Conservation (phyloP, 2,329 filamentous ascomycete genomes). For the Aspergillus quadrilineatus region DNA sequence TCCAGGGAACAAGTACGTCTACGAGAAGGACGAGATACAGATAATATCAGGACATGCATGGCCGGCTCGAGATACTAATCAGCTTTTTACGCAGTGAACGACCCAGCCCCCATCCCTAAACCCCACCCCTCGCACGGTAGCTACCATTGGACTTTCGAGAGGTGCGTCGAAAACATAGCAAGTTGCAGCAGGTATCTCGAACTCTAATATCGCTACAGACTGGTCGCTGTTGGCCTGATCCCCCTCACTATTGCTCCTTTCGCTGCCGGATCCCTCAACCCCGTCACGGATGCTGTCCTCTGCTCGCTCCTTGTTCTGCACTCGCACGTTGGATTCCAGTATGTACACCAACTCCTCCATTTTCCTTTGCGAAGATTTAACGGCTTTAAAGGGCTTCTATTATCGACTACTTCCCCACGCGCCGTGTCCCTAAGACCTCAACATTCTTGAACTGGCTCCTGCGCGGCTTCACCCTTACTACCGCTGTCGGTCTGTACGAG, state of each 20-base stretch:
- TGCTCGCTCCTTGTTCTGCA: slow-evolving; percentile 82
- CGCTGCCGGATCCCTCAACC: slow-evolving; percentile 87
- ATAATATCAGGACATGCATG: neutral
- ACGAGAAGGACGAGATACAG: neutral
- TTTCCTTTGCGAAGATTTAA: slow-evolving; percentile 4
- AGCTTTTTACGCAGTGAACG: slow-evolving; percentile 65
- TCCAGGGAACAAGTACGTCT: slow-evolving; percentile 70
- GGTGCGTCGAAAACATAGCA: slow-evolving; percentile 43
- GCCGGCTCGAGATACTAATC: slow-evolving; percentile 17
- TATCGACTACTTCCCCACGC: slow-evolving; percentile 83
- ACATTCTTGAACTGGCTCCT: slow-evolving; percentile 74
- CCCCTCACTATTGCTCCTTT: slow-evolving; percentile 90
- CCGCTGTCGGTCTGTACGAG: slow-evolving; percentile 89
- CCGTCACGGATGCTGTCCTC: slow-evolving; percentile 79
- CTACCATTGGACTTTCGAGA: slow-evolving; percentile 98
- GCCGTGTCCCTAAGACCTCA: slow-evolving; percentile 66
- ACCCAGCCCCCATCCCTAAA: slow-evolving; percentile 72
- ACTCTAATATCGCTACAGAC: slow-evolving; percentile 45
- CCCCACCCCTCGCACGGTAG: slow-evolving; percentile 79
- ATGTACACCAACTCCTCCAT: slow-evolving; percentile 32
- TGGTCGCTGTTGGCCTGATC: slow-evolving; percentile 76
- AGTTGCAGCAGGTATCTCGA: neutral
- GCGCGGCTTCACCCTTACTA: slow-evolving; percentile 73
- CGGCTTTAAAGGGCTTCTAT: slow-evolving; percentile 60
- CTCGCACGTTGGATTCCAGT: slow-evolving; percentile 94